Conservation (phyloP, 331 rosid species). For the Erythrophleum ivorense region DNA sequence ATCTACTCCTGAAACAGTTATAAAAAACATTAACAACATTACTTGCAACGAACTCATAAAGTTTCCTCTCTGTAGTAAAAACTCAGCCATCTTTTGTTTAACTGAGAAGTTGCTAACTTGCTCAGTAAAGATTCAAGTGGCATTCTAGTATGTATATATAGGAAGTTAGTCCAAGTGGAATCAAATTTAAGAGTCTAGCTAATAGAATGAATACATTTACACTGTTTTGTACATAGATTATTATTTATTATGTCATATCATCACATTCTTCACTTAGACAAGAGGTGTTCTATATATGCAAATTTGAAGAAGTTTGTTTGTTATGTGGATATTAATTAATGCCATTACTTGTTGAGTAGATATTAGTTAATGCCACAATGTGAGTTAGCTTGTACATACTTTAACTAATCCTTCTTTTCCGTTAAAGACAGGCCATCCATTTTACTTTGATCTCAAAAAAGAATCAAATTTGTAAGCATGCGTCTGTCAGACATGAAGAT, state of each 20-base stretch:
- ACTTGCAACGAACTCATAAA: slow-evolving; percentile 20
- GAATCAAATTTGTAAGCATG: no score
- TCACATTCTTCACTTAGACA: background rate
- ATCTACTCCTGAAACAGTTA: slow-evolving; percentile 30
- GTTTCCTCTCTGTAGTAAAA: background rate
- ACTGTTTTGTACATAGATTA: background rate
- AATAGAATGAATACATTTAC: background rate
- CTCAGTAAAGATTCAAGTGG: background rate
- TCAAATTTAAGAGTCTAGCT: background rate
- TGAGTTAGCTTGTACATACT: background rate
- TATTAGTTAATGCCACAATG: background rate
- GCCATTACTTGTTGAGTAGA: background rate
- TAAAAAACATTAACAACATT: slow-evolving; percentile 21
- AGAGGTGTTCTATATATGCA: background rate
- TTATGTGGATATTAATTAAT: background rate
- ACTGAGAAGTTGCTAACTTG: background rate
- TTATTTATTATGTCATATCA: background rate
- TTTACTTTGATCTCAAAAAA: no score
- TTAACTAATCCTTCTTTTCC: no score
- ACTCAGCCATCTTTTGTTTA: background rate
- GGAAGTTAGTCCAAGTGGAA: slow-evolving; percentile 6
- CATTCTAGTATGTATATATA: background rate
- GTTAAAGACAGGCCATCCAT: no score
- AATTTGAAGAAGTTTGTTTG: background rate
- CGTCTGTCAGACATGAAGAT: background rate